Conservation (phyloP, 2,329 filamentous ascomycete genomes). For the Diaporthe amygdali region DNA sequence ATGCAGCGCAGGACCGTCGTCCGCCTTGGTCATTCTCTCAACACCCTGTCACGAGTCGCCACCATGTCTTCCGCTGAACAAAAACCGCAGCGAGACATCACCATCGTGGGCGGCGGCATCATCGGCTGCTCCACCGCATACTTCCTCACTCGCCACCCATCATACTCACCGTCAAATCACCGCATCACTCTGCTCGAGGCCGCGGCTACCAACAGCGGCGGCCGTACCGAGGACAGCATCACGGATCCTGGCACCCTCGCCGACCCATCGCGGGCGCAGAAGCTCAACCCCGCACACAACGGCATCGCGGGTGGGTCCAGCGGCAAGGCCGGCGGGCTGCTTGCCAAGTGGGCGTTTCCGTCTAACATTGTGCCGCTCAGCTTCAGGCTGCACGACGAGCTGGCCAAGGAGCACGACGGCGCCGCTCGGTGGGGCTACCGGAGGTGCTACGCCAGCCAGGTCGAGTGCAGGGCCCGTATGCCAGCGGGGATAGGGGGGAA, state of each 20-base stretch:
- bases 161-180: constrained; percentile 67
- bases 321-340: constrained; percentile 77
- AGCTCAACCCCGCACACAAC: constrained; percentile 37
- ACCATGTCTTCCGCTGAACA: not conserved
- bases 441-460: constrained; percentile 34
- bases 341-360: constrained; percentile 79
- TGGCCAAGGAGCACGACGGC: constrained; percentile 71
- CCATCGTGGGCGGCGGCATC: constrained; percentile 69
- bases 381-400: constrained; percentile 71
- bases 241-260: constrained; percentile 37
- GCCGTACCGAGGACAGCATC: constrained; percentile 38
- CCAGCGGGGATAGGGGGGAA: not conserved
- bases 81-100: constrained; percentile 14
- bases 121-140: constrained; percentile 79
- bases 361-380: constrained; percentile 72
- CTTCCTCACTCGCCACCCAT: constrained; percentile 73
- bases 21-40: not conserved
- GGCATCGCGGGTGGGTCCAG: constrained; percentile 75
- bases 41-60: not conserved
- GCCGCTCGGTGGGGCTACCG: constrained; percentile 75
- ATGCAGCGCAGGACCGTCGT: not conserved
- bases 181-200: constrained; percentile 73
- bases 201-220: constrained; percentile 41
- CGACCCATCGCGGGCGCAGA: constrained; percentile 31
- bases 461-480: constrained; percentile 21